phyloP scores from a whole-genome alignment of 768 basidiomycete genomes.

The Naganishia vaughanmartiniae region DNA sequence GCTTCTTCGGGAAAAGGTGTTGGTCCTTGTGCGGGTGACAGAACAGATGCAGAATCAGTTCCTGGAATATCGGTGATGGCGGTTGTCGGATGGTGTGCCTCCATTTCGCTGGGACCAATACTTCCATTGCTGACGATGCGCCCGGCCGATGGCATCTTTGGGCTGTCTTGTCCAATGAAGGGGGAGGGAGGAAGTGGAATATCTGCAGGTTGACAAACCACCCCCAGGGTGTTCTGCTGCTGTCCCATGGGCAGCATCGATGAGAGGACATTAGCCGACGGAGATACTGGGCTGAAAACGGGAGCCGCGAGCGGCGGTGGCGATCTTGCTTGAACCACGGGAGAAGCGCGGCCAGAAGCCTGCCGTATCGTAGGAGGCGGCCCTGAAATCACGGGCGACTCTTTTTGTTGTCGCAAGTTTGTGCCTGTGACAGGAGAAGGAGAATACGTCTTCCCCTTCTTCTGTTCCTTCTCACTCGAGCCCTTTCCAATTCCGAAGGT shows the following conservation, averaged over 20 bases:
- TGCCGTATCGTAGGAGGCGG: not conserved
- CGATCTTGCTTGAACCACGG: not conserved
- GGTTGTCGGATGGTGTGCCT: not conserved
- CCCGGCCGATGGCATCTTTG: not conserved
- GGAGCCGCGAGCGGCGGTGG: not conserved
- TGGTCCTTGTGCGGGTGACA: not conserved
- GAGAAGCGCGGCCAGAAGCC: not conserved
- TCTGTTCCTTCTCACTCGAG: constrained; percentile 8
- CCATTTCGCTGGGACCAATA: not conserved
- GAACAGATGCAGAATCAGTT: too few species aligned
- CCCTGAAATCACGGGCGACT: not conserved
- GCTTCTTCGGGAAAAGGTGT: not conserved
- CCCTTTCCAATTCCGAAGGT: constrained; percentile 10
- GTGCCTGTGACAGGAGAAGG: not conserved
- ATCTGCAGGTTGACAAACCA: not conserved
- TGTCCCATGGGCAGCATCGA: not conserved
- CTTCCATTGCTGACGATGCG: not conserved
- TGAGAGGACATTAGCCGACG: too few species aligned
- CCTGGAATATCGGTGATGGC: too few species aligned
- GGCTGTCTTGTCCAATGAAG: constrained; percentile 5
- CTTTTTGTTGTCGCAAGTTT: not conserved
- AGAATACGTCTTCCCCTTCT: not conserved
- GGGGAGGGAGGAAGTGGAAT: constrained; percentile 16
- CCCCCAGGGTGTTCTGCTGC: not conserved
- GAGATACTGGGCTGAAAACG: not conserved